Conservation (phyloP, 2,329 filamentous ascomycete species). For the Cordyceps cateniannulata region DNA sequence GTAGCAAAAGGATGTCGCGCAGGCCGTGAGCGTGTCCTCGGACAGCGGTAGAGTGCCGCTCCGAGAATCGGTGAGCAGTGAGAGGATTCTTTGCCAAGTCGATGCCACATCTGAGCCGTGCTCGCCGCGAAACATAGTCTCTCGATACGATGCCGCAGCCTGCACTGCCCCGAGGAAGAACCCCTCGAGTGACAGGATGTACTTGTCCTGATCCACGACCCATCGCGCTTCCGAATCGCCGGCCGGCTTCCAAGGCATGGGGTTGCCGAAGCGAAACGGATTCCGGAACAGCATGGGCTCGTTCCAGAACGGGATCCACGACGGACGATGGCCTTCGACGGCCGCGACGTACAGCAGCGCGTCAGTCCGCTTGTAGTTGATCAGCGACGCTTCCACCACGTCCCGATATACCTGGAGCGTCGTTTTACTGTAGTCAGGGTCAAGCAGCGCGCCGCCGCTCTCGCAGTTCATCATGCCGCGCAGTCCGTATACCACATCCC, state of each 20-base stretch:
- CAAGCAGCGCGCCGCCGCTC: constrained; percentile 12
- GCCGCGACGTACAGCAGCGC: constrained; percentile 19
- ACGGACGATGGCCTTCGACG: constrained; percentile 17
- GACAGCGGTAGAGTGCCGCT: background rate
- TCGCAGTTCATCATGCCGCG: constrained; percentile 18
- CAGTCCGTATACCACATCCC: constrained; percentile 19
- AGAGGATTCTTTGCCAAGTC: background rate
- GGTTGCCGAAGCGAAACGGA: constrained; percentile 23
- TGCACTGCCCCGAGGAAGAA: constrained; percentile 1
- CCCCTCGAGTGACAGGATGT: constrained; percentile 3
- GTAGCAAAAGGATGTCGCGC: constrained; percentile 5
- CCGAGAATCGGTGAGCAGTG: background rate
- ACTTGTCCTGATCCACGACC: constrained; percentile 18
- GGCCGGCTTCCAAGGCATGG: constrained; percentile 15
- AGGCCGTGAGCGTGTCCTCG: background rate
- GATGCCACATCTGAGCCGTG: background rate
- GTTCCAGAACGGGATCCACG: constrained; percentile 19
- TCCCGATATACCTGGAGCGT: constrained; percentile 18
- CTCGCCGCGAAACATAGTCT: constrained; percentile 1
- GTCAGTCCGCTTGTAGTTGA: constrained; percentile 21
- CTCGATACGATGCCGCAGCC: background rate
- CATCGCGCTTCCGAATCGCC: constrained; percentile 17
- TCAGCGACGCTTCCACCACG: constrained; percentile 21
- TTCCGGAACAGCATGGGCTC: constrained; percentile 22
- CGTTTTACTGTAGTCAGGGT: constrained; percentile 18